Percentiles rank a stretch among this genome's conserved stretches.
These are phyloP conservation scores for Trichoderma atroviride DNA, from an alignment of 2,329 filamentous ascomycete genomes.

Conservation along the genomic window DNA sequence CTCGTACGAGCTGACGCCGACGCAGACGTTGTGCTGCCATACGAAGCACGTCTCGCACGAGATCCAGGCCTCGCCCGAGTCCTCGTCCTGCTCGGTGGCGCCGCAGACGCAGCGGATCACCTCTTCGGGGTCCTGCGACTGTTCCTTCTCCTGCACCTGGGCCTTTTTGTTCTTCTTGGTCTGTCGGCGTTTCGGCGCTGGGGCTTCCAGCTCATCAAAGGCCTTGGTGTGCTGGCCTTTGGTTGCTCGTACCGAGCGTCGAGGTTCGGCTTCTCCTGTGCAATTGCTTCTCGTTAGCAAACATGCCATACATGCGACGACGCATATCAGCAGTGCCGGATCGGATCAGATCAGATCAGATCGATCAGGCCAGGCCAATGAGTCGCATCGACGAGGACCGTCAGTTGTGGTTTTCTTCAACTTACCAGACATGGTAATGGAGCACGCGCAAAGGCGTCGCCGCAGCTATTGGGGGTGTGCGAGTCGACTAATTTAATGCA, in stretches of 20 bases:
- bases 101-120: slow-evolving; percentile 94
- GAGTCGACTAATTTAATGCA: slow-evolving; percentile 5
- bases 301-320: slow-evolving; percentile 29
- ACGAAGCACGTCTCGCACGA: slow-evolving; percentile 89
- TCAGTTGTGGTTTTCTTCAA: slow-evolving; percentile 15
- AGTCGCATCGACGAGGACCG: slow-evolving; percentile 3
- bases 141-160: slow-evolving; percentile 61
- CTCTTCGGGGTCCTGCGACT: slow-evolving; percentile 62
- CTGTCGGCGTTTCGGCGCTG: slow-evolving; percentile 58
- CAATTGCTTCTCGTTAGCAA: slow-evolving; percentile 8
- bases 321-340: slow-evolving; percentile 19
- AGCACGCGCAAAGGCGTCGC: slow-evolving; percentile 25
- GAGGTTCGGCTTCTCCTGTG: slow-evolving; percentile 68
- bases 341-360: background rate
- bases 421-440: slow-evolving; percentile 43
- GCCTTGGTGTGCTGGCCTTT: slow-evolving; percentile 95
- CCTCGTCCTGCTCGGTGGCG: slow-evolving; percentile 80
- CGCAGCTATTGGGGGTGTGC: slow-evolving; percentile 5
- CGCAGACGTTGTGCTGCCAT: slow-evolving; percentile 98
- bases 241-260: slow-evolving; percentile 91
- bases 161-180: slow-evolving; percentile 60
- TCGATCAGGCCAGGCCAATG: background rate
- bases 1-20: slow-evolving; percentile 78
- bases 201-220: slow-evolving; percentile 71
- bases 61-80: slow-evolving; percentile 90